Evolutionary conservation across 2,329 filamentous ascomycete genomes (phyloP).

Genomic region (Diaporthe sp.): DNA sequence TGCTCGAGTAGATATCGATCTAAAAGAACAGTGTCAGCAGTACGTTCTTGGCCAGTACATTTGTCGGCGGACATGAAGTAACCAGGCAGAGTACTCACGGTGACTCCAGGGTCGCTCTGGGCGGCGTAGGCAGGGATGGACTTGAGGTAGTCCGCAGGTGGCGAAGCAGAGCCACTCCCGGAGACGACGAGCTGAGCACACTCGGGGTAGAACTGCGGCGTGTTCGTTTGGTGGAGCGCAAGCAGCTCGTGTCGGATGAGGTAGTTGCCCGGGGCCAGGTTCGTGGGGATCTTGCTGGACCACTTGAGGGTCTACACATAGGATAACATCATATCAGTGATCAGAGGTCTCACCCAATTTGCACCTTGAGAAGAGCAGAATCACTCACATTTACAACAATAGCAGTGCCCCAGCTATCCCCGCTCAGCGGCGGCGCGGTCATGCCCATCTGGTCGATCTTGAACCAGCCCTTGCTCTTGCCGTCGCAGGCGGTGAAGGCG

Average conservation of each 20-base stretch:
- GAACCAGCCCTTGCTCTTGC: slow-evolving; percentile 65
- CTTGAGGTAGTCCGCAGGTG: slow-evolving; percentile 52
- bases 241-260: slow-evolving; percentile 67
- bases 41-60: background rate
- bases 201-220: slow-evolving; percentile 65
- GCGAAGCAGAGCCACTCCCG: slow-evolving; percentile 56
- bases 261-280: slow-evolving; percentile 63
- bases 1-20: slow-evolving; percentile 59
- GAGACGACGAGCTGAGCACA: slow-evolving; percentile 64
- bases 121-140: slow-evolving; percentile 56
- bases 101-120: slow-evolving; percentile 59
- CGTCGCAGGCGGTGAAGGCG: slow-evolving; percentile 60
- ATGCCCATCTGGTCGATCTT: slow-evolving; percentile 67
- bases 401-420: slow-evolving; percentile 59
- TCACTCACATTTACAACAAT: slow-evolving; percentile 48
- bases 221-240: slow-evolving; percentile 64
- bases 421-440: slow-evolving; percentile 54
- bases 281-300: slow-evolving; percentile 60
- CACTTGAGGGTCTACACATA: slow-evolving; percentile 51
- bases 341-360: too few relatives aligned
- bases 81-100: slow-evolving; percentile 44
- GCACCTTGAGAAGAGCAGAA: too few relatives aligned
- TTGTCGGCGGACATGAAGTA: too few relatives aligned
- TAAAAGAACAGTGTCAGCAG: slow-evolving; percentile 31
- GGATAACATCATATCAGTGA: background rate